phyloP scores from a whole-genome alignment of 1,284 basidiomycete species.

The Microstroma glucosiphilum region DNA sequence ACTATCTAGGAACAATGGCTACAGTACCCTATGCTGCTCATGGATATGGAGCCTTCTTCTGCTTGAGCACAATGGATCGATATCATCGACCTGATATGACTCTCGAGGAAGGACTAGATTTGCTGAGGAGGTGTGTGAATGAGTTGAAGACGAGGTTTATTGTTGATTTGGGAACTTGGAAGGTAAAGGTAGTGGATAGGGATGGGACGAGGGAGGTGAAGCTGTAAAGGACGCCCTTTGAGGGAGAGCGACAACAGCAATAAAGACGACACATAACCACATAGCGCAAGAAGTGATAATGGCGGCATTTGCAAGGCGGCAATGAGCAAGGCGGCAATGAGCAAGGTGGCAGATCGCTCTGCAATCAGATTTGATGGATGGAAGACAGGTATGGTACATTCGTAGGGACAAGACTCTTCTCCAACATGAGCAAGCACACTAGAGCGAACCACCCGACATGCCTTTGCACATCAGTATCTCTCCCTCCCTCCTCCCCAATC shows the following conservation, averaged over 20 bases:
- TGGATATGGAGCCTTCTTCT: conserved; percentile 90
- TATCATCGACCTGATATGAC: conserved; percentile 71
- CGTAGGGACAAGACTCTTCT: too few relatives aligned
- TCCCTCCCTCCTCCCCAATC: too few relatives aligned
- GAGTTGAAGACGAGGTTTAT: conserved; percentile 72
- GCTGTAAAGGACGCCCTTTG: conserved; percentile 53
- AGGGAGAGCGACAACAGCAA: neutral
- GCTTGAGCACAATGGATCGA: conserved; percentile 77
- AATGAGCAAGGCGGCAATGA: neutral
- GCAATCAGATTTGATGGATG: too few relatives aligned
- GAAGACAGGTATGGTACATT: too few relatives aligned
- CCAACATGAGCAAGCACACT: too few relatives aligned
- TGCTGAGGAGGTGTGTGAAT: conserved; percentile 75
- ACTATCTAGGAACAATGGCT: conserved; percentile 84
- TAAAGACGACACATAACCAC: neutral
- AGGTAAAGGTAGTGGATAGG: conserved; percentile 83
- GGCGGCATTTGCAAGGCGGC: neutral
- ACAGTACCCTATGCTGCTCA: conserved; percentile 90
- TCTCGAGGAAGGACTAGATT: conserved; percentile 76
- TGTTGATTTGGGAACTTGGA: conserved; percentile 73
- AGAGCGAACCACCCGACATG: too few relatives aligned
- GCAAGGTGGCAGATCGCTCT: neutral
- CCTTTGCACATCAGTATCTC: too few relatives aligned
- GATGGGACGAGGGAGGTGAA: conserved; percentile 76
- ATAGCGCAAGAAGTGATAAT: neutral